Base-by-base conservation (phyloP, 2,329 filamentous ascomycete genomes). In the Knufia petricola region DNA sequence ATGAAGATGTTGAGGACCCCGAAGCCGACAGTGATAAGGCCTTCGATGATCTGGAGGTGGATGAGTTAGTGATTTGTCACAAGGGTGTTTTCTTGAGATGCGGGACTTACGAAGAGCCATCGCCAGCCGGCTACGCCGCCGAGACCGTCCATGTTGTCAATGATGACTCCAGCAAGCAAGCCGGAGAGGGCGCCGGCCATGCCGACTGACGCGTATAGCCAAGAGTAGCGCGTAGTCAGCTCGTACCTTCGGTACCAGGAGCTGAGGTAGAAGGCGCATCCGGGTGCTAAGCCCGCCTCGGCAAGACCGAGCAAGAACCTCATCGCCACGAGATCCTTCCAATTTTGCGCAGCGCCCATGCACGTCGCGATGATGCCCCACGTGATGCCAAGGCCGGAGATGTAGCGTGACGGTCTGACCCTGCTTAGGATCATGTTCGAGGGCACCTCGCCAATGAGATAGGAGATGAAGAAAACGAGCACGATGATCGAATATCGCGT, bases 171-270 rank as follows among this genome's bases (percentile, higher is more conserved):
- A 23, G 85, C 85, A 13, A 89, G 69, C 12, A 89, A 66, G 0
- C 85, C 85, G 3, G 85, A 84, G 19, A 79, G 75, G 1, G 82
- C 84, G 1, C 85, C 85, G 0, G 84, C 82, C 2, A 86, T 69
- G 1, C 84, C 84, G 1, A n/a, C 84, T 77, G 17, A 47, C 50
- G n/a, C 53, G n/a, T n/a, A n/a, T n/a, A n/a, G n/a, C n/a, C n/a
- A n/a, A n/a, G n/a, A 47, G 36, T 45, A 46, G 36, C 53, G 55
- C 24, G 52, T 52, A 28, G 58, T 54, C 24, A 52, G 46, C 54
- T 9, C 55, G 54, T n/a, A 58, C 52, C 34, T 58, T 52, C 49
- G 52, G 31, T 59, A 59, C 57, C 57, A 58, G 28, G 55, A 49
- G n/a, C 51, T 48, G 24, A 58, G 47, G 19, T 55, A 53, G 17